Conservation (phyloP, 2,329 filamentous ascomycete genomes). For the Talaromyces pinophilus region DNA sequence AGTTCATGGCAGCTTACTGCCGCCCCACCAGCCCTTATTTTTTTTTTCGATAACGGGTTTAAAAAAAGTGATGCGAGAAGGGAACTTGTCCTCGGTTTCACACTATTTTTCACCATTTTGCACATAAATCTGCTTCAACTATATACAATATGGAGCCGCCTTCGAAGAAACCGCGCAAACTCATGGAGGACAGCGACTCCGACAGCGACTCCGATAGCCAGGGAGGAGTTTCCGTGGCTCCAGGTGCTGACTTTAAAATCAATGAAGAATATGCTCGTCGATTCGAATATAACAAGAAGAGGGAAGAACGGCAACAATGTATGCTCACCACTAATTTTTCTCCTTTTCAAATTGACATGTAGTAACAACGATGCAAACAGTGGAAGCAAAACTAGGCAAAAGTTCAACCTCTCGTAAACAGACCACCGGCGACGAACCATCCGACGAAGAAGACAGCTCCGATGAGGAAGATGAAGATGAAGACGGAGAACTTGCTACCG, state of each 20-base stretch:
- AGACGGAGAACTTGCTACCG: constrained; percentile 80
- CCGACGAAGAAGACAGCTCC: constrained; percentile 62
- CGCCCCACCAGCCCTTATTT: constrained; percentile 19
- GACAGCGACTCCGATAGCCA: constrained; percentile 42
- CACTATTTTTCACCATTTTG: not conserved
- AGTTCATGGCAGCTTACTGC: constrained; percentile 10
- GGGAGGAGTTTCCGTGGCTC: constrained; percentile 42
- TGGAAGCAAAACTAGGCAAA: constrained; percentile 36
- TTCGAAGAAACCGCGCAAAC: constrained; percentile 43
- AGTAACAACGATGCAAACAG: constrained; percentile 13
- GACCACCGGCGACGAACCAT: constrained; percentile 44
- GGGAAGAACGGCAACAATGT: constrained; percentile 72
- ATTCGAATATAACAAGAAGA: constrained; percentile 97
- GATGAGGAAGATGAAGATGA: constrained; percentile 86
- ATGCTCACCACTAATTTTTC: constrained; percentile 21
- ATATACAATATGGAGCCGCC: constrained; percentile 44
- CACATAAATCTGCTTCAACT: not conserved
- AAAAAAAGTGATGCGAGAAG: not conserved
- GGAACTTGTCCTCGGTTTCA: not conserved
- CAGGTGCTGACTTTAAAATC: constrained; percentile 64
- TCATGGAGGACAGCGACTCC: constrained; percentile 45
- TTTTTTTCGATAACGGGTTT: constrained; percentile 16
- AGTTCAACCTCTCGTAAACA: constrained; percentile 14
- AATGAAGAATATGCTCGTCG: constrained; percentile 86
- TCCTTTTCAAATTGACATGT: not conserved